Base-by-base conservation (phyloP, 345 rosid species). In the Murraya koenigii region DNA sequence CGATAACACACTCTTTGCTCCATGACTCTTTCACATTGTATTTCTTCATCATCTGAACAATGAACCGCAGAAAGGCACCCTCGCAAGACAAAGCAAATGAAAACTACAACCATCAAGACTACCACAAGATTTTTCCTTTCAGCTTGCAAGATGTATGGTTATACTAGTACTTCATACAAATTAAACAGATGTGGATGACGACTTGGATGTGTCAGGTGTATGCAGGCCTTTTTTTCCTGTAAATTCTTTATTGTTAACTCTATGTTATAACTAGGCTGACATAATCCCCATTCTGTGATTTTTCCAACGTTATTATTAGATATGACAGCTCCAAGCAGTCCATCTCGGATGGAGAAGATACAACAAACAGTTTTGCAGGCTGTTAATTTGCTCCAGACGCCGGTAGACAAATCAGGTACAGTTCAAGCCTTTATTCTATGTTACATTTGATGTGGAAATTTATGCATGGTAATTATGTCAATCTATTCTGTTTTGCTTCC, bases 271-370 rank as follows among this genome's bases (percentile, higher is more conserved):
- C 15, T 69, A 66, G 81, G 76, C 33, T 66, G 67, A 66, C 70
- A 20, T 60, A 35, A 26, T 47, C 30, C 3, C 25, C 11, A 11
- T 22, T 56, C 66, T 76, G 55, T 78, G 25, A 70, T 75, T 36
- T 64, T 32, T 22, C 47, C 25, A 55, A 63, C 62, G 28, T 0
- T 71, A 8, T 69, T 77, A 52, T 55, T 72, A 94, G 95, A 90
- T 76, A 81, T 86, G 71, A 84, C 80, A 60, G 78, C 76, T 68
- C 32, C 75, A 68, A 83, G 83, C 78, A 86, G 79, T 69, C 88
- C 86, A 74, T 89, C 94, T 66, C 93, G 97, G 99, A 80, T 94
- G 88, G 94, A 89, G 89, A 90, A 85, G 88, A 88, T 94, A 84
- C 94, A 88, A 76, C 77, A 77, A 80, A 88, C 92, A 75, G 87